phyloP scores from a whole-genome alignment of 78 protist species.

The Speleostelium caveatum region DNA sequence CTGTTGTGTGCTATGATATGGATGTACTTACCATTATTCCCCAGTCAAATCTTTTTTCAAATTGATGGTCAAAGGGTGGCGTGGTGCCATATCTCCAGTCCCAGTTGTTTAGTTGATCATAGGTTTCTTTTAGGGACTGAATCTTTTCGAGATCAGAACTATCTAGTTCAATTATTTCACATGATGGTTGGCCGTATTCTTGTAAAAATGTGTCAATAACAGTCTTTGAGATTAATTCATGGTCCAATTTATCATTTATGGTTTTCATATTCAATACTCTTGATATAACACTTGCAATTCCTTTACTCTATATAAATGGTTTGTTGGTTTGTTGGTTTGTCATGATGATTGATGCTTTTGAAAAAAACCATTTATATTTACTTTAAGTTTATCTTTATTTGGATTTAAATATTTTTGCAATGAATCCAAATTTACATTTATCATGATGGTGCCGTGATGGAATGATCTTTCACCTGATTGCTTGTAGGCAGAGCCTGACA shows the following conservation, averaged over 20 bases:
- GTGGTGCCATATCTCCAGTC: constrained; percentile 78
- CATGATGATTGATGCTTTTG: neutral
- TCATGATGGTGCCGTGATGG: constrained; percentile 84
- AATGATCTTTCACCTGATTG: constrained; percentile 65
- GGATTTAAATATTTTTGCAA: constrained; percentile 74
- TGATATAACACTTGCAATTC: constrained; percentile 64
- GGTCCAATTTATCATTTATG: constrained; percentile 23
- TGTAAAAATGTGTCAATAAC: constrained; percentile 35
- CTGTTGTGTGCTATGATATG: neutral
- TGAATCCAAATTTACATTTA: constrained; percentile 65
- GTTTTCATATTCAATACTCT: constrained; percentile 71
- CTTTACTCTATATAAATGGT: constrained; percentile 44
- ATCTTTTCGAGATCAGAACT: constrained; percentile 24
- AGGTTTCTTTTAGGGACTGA: constrained; percentile 57
- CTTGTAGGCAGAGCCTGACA: constrained; percentile 77
- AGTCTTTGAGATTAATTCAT: constrained; percentile 32
- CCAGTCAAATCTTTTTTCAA: constrained; percentile 80
- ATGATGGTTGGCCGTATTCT: neutral
- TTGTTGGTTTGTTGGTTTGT: neutral
- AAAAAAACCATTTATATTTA: neutral
- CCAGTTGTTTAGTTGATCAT: constrained; percentile 41
- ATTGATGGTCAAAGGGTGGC: constrained; percentile 79
- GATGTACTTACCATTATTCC: constrained; percentile 32
- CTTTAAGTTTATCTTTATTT: constrained; percentile 73
- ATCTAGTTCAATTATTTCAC: constrained; percentile 32